These are phyloP conservation scores for Cyclostephanos tholiformis DNA, from an alignment of 108 stramenopile genomes.

Conservation along the genomic window DNA sequence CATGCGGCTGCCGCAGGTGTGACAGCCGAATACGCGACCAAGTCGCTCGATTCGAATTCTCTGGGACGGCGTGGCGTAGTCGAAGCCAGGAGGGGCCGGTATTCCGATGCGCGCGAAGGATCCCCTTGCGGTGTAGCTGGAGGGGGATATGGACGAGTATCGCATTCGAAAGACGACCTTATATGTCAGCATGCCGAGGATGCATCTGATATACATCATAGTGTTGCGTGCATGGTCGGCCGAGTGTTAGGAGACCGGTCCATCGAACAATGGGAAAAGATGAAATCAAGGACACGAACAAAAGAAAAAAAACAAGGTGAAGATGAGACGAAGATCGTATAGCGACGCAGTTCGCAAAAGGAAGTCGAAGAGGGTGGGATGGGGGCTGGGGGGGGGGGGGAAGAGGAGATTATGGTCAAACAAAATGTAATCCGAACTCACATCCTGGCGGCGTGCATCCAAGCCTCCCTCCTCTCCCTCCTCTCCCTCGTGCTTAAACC, in stretches of 20 bases:
- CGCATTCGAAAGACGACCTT: slow-evolving; percentile 69
- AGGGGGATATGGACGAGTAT: slow-evolving; percentile 81
- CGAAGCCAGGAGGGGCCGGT: slow-evolving; percentile 61
- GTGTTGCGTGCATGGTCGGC: background rate
- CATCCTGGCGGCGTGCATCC: slow-evolving; percentile 48
- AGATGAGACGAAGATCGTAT: too few species aligned
- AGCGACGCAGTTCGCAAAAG: too few species aligned
- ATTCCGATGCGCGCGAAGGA: slow-evolving; percentile 70
- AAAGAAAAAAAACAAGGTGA: too few species aligned
- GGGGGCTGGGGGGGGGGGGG: background rate
- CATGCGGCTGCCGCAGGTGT: slow-evolving; percentile 84
- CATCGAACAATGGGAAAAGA: too few species aligned
- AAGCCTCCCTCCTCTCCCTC: slow-evolving; percentile 39
- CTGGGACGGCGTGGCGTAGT: slow-evolving; percentile 74
- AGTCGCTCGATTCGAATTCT: slow-evolving; percentile 56
- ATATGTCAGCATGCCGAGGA: slow-evolving; percentile 73
- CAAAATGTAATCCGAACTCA: slow-evolving; percentile 10
- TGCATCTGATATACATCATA: slow-evolving; percentile 43
- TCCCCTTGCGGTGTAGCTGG: slow-evolving; percentile 74
- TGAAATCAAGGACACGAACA: too few species aligned
- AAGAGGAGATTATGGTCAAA: background rate
- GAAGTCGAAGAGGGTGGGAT: background rate
- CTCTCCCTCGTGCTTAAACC: slow-evolving; percentile 22
- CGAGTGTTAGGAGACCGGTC: background rate
- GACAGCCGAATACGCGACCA: slow-evolving; percentile 76